Percentiles rank a stretch among this genome's conserved stretches.
Evolutionary conservation across 2,329 filamentous ascomycete species (phyloP).

Genomic region (Calonectria ilicicola): DNA sequence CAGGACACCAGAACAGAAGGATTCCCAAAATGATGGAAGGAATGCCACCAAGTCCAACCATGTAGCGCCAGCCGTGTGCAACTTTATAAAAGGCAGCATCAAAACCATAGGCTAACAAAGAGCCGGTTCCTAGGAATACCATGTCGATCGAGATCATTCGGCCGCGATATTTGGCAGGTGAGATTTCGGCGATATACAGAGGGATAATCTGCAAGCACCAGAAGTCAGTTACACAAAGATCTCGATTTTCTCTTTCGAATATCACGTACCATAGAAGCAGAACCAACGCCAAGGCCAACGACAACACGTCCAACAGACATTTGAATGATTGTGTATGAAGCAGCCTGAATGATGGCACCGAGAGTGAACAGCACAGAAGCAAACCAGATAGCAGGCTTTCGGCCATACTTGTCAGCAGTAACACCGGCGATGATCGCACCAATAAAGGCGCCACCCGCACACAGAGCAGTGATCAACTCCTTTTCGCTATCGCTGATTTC

Average conservation of each 20-base stretch:
- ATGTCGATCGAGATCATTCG: slow-evolving; percentile 41
- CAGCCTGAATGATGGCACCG: slow-evolving; percentile 34
- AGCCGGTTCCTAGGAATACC: slow-evolving; percentile 37
- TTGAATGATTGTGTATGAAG: slow-evolving; percentile 31
- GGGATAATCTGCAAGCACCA: slow-evolving; percentile 29
- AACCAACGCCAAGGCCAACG: slow-evolving; percentile 55
- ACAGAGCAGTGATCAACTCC: slow-evolving; percentile 36
- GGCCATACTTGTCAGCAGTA: slow-evolving; percentile 36
- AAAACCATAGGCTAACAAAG: slow-evolving; percentile 37
- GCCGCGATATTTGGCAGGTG: slow-evolving; percentile 37
- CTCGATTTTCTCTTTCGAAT: not conserved
- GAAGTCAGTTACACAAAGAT: not conserved
- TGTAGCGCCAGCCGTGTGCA: slow-evolving; percentile 38
- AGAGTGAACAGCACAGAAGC: slow-evolving; percentile 36
- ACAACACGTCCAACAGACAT: slow-evolving; percentile 36
- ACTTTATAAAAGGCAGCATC: slow-evolving; percentile 50
- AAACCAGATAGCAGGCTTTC: slow-evolving; percentile 33
- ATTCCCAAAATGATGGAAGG: slow-evolving; percentile 33
- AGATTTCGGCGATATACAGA: slow-evolving; percentile 42
- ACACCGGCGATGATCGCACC: slow-evolving; percentile 38
- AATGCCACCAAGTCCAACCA: slow-evolving; percentile 32
- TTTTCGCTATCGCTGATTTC: slow-evolving; percentile 26
- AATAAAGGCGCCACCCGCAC: slow-evolving; percentile 36
- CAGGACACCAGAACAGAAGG: slow-evolving; percentile 33
- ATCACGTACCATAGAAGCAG: slow-evolving; percentile 53